Evolutionary conservation across 441 rosid species (phyloP).

Genomic region (Eutrema salsugineum): DNA sequence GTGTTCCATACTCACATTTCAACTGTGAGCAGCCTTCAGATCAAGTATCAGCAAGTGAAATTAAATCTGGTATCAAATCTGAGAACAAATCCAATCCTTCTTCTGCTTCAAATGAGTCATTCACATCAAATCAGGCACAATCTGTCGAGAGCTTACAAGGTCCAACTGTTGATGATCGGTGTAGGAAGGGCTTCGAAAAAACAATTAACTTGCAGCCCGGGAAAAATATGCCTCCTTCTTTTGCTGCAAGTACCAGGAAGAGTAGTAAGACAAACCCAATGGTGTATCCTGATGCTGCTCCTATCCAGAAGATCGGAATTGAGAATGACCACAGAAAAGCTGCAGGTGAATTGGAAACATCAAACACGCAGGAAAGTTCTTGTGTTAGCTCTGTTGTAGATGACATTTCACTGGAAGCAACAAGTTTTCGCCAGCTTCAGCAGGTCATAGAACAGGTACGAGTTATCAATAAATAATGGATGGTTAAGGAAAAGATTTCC

Average conservation of each 20-base stretch:
- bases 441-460: constrained; percentile 77
- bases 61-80: constrained; percentile 45
- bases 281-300: constrained; percentile 38
- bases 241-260: constrained; percentile 33
- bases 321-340: constrained; percentile 35
- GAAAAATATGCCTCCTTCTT: constrained; percentile 31
- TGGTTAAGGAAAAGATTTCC: background rate
- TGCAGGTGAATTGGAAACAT: constrained; percentile 44
- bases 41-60: constrained; percentile 49
- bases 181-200: constrained; percentile 30
- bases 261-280: constrained; percentile 33
- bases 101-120: constrained; percentile 45
- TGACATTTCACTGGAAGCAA: constrained; percentile 73
- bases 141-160: constrained; percentile 44
- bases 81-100: constrained; percentile 45
- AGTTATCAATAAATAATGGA: background rate
- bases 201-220: constrained; percentile 30
- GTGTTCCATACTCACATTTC: constrained; percentile 32
- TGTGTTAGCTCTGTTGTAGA: constrained; percentile 54
- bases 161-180: constrained; percentile 36
- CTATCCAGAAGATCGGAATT: constrained; percentile 42
- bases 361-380: constrained; percentile 57
- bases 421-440: constrained; percentile 85
- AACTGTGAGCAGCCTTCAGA: constrained; percentile 39
- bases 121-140: constrained; percentile 56